phyloP scores from a whole-genome alignment of 495 filamentous ascomycete genomes.

The Saxophila tyrrhenica region DNA sequence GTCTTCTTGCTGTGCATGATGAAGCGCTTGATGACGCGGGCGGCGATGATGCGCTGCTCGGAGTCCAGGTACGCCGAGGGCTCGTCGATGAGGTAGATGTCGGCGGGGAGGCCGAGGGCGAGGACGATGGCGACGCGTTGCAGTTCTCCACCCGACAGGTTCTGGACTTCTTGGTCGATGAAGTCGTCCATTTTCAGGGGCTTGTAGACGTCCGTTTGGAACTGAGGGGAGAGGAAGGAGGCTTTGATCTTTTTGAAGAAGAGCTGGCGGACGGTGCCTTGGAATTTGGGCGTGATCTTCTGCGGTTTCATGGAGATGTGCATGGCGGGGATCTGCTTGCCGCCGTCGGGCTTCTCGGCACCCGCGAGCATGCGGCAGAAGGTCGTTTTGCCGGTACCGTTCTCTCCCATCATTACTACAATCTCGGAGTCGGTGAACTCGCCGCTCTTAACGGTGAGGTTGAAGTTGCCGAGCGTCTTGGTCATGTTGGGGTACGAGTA shows the following conservation, averaged over 20 bases:
- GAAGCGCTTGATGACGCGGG: constrained; percentile 96
- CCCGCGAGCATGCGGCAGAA: constrained; percentile 96
- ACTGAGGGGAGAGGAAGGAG: constrained; percentile 89
- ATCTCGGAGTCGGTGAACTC: constrained; percentile 96
- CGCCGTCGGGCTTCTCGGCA: constrained; percentile 75
- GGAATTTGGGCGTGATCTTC: constrained; percentile 96
- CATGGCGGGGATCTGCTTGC: constrained; percentile 70
- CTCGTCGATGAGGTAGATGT: constrained; percentile 98
- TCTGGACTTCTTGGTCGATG: constrained; percentile 98
- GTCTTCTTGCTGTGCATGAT: constrained; percentile 99
- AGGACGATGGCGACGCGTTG: constrained; percentile 97
- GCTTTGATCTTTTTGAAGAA: constrained; percentile 97
- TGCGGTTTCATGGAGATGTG: constrained; percentile 99
- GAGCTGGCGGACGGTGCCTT: constrained; percentile 85
- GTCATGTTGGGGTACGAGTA: constrained; percentile 85
- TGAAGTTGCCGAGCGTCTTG: constrained; percentile 87
- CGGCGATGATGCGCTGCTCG: constrained; percentile 95
- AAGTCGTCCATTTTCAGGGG: constrained; percentile 96
- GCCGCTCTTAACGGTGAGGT: constrained; percentile 68
- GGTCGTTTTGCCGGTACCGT: constrained; percentile 90
- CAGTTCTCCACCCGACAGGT: constrained; percentile 96
- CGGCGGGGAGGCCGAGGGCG: constrained; percentile 86
- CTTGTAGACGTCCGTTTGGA: constrained; percentile 99
- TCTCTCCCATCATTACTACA: constrained; percentile 99
- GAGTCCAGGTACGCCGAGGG: constrained; percentile 92